Percentiles rank a stretch among this genome's conserved stretches.
These are phyloP conservation scores for Colletotrichum plurivorum DNA, from an alignment of 2,329 filamentous ascomycete genomes.

Conservation along the genomic window DNA sequence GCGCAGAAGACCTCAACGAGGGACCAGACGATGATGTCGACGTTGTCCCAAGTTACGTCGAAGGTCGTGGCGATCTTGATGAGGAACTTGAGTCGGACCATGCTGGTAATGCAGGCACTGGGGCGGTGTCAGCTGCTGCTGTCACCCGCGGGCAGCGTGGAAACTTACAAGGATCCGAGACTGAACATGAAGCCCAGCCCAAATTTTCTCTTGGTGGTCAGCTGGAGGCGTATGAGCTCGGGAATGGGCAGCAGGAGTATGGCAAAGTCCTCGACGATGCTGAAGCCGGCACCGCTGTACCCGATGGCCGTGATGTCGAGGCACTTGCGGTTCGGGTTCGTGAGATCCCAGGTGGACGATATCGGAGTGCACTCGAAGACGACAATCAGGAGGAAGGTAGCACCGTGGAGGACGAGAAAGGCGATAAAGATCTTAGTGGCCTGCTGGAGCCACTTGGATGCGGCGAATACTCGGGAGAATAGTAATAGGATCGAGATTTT, in stretches of 20 bases:
- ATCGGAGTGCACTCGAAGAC: constrained; percentile 39
- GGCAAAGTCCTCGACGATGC: constrained; percentile 37
- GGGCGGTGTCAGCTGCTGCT: neutral
- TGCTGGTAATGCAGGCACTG: constrained; percentile 40
- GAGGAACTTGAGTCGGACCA: constrained; percentile 39
- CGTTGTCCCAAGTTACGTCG: constrained; percentile 43
- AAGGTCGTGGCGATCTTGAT: constrained; percentile 26
- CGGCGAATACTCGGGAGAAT: constrained; percentile 41
- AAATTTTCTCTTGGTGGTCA: constrained; percentile 28
- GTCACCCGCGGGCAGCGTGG: neutral
- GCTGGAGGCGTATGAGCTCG: constrained; percentile 27
- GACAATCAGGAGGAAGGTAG: constrained; percentile 42
- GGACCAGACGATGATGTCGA: constrained; percentile 50
- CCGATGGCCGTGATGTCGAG: constrained; percentile 29
- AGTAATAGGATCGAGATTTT: constrained; percentile 46
- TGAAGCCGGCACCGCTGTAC: constrained; percentile 24
- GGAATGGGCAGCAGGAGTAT: constrained; percentile 36
- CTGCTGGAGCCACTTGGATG: constrained; percentile 23
- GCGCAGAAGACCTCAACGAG: constrained; percentile 51
- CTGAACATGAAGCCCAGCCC: constrained; percentile 30
- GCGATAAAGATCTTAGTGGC: constrained; percentile 14
- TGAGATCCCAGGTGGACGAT: constrained; percentile 35
- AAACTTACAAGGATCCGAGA: constrained; percentile 39
- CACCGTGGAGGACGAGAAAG: constrained; percentile 38
- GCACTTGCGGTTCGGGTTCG: constrained; percentile 7